Conservation (phyloP, 768 basidiomycete species). For the Lactarius vividus region DNA sequence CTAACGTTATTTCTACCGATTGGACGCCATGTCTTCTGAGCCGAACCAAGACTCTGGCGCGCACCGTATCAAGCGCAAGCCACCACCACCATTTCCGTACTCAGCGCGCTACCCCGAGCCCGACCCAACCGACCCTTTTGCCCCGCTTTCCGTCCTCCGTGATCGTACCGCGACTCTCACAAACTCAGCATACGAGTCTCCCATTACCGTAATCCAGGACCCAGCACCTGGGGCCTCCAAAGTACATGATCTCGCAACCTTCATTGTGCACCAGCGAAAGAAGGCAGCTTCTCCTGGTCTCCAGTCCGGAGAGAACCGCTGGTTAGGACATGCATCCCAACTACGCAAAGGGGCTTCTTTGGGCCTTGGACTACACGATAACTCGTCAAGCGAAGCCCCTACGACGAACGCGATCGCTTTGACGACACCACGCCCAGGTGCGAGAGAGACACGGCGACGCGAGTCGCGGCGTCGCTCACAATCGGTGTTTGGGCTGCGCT, state of each 20-base stretch:
- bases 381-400: slow-evolving; percentile 5
- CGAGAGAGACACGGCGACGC: slow-evolving; percentile 20
- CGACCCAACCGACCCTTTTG: slow-evolving; percentile 69
- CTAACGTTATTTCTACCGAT: slow-evolving; percentile 7
- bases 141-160: slow-evolving; percentile 62
- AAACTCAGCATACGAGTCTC: slow-evolving; percentile 12
- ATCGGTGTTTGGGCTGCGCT: slow-evolving; percentile 31
- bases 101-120: slow-evolving; percentile 60
- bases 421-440: slow-evolving; percentile 11
- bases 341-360: slow-evolving; percentile 24
- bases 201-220: slow-evolving; percentile 7
- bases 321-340: slow-evolving; percentile 16
- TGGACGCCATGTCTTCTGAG: slow-evolving; percentile 13
- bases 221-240: slow-evolving; percentile 3
- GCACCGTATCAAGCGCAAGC: slow-evolving; percentile 50
- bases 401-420: not conserved
- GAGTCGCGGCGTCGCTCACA: slow-evolving; percentile 36
- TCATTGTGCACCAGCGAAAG: slow-evolving; percentile 15
- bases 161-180: slow-evolving; percentile 38
- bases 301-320: slow-evolving; percentile 14
- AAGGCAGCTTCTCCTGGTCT: not conserved
- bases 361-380: slow-evolving; percentile 15
- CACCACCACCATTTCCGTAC: slow-evolving; percentile 50
- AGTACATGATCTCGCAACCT: slow-evolving; percentile 21
- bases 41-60: slow-evolving; percentile 4